Conservation (phyloP, 2,329 filamentous ascomycete species). For the Periconia sp. region DNA sequence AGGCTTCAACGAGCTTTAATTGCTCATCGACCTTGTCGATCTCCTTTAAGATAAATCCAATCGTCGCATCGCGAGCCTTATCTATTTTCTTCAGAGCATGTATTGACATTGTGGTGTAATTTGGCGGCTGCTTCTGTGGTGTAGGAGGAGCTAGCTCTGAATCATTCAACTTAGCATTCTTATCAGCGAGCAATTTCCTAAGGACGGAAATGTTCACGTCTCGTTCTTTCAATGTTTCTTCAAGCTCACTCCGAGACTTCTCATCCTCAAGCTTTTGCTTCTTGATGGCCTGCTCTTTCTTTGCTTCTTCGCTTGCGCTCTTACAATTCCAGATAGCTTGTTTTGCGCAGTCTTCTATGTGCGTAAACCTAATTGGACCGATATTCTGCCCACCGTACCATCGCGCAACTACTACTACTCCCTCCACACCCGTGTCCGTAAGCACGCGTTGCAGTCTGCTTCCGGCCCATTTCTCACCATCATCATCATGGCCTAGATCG, state of each 20-base stretch:
- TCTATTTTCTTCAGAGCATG: conserved; percentile 51
- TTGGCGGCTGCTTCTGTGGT: conserved; percentile 37
- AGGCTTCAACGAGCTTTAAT: conserved; percentile 30
- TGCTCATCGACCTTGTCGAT: conserved; percentile 58
- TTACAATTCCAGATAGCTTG: conserved; percentile 55
- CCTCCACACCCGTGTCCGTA: conserved; percentile 50
- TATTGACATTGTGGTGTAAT: conserved; percentile 52
- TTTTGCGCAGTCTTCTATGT: conserved; percentile 57
- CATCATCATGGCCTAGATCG: conserved; percentile 57
- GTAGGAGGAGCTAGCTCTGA: conserved; percentile 29
- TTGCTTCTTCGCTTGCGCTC: conserved; percentile 35
- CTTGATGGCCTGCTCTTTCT: conserved; percentile 43
- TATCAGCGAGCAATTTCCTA: conserved; percentile 53
- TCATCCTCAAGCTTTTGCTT: conserved; percentile 46
- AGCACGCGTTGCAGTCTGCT: conserved; percentile 56
- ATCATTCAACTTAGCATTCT: conserved; percentile 41
- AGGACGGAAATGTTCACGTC: conserved; percentile 57
- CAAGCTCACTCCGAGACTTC: conserved; percentile 46
- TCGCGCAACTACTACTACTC: conserved; percentile 58
- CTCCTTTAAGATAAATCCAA: conserved; percentile 59
- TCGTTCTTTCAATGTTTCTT: conserved; percentile 44
- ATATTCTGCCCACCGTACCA: conserved; percentile 63
- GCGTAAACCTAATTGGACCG: conserved; percentile 59
- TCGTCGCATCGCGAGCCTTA: conserved; percentile 60
- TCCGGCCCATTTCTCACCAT: conserved; percentile 61